phyloP scores from a whole-genome alignment of 129 eudicot genomes.

The Tanacetum coccineum region DNA sequence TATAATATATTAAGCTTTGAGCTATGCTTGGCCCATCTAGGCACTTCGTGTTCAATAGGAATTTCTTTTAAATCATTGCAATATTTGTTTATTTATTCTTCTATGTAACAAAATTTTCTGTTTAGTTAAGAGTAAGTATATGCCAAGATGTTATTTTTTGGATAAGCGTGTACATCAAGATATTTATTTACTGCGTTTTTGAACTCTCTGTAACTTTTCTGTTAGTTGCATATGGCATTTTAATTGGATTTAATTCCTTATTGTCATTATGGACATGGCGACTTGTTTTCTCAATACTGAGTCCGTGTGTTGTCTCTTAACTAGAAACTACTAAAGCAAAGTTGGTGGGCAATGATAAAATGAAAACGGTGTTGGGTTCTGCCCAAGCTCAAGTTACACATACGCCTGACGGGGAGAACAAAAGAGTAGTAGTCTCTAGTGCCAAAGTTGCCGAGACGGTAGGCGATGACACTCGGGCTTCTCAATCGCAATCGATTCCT shows the following conservation, averaged over 20 bases:
- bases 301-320: constrained; percentile 2
- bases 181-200: constrained; percentile 7
- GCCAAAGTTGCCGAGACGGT: constrained; percentile 27
- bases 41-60: too few species aligned
- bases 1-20: too few species aligned
- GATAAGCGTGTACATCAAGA: constrained; percentile 1
- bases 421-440: constrained; percentile 24
- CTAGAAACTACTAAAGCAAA: constrained; percentile 39
- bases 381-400: too few species aligned
- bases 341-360: constrained; percentile 24
- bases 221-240: constrained; percentile 5
- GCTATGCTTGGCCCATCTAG: too few species aligned
- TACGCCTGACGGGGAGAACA: constrained; percentile 13
- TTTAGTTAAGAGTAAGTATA: neutral
- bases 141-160: neutral
- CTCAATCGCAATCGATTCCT: constrained; percentile 66
- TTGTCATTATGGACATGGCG: neutral
- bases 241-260: neutral
- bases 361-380: constrained; percentile 30
- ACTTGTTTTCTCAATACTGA: constrained; percentile 12
- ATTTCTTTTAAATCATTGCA: too few species aligned
- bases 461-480: constrained; percentile 31
- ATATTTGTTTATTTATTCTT: neutral
- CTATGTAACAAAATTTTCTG: neutral
- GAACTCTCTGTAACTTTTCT: constrained; percentile 4